phyloP scores from a whole-genome alignment of 2,329 filamentous ascomycete genomes.

The Aureobasidium pullulans region DNA sequence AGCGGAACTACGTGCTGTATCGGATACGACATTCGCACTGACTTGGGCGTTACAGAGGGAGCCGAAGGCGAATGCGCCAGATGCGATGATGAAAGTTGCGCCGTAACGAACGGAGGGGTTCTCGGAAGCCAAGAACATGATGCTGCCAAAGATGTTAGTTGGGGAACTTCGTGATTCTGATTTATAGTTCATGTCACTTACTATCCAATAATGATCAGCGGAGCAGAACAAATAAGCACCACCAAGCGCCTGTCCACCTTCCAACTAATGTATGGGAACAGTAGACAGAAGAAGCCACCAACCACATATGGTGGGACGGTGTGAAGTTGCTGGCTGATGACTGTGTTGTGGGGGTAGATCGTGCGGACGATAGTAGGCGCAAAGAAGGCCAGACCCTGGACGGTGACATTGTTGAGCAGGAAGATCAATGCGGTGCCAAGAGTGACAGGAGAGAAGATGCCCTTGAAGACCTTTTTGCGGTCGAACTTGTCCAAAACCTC shows the following conservation, averaged over 20 bases:
- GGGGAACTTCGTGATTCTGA: too few species aligned
- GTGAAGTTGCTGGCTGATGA: conserved; percentile 59
- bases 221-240: conserved; percentile 53
- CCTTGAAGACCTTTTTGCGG: conserved; percentile 50
- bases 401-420: conserved; percentile 61
- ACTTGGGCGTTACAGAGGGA: conserved; percentile 60
- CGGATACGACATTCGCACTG: conserved; percentile 63
- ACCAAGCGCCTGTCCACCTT: conserved; percentile 52
- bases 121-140: conserved; percentile 58
- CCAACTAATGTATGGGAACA: conserved; percentile 56
- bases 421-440: conserved; percentile 52
- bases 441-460: conserved; percentile 58
- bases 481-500: conserved; percentile 59
- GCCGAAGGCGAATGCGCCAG: conserved; percentile 56
- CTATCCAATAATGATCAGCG: conserved; percentile 61
- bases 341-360: conserved; percentile 54
- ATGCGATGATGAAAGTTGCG: conserved; percentile 62
- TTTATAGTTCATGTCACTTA: neutral
- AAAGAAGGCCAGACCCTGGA: conserved; percentile 65
- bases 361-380: conserved; percentile 61
- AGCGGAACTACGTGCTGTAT: conserved; percentile 59
- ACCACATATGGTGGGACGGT: conserved; percentile 66
- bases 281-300: conserved; percentile 58
- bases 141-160: conserved; percentile 19
- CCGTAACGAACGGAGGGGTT: conserved; percentile 53